These are phyloP conservation scores for Colletotrichum karsti DNA, from an alignment of 2,329 filamentous ascomycete species.

Conservation along the genomic window DNA sequence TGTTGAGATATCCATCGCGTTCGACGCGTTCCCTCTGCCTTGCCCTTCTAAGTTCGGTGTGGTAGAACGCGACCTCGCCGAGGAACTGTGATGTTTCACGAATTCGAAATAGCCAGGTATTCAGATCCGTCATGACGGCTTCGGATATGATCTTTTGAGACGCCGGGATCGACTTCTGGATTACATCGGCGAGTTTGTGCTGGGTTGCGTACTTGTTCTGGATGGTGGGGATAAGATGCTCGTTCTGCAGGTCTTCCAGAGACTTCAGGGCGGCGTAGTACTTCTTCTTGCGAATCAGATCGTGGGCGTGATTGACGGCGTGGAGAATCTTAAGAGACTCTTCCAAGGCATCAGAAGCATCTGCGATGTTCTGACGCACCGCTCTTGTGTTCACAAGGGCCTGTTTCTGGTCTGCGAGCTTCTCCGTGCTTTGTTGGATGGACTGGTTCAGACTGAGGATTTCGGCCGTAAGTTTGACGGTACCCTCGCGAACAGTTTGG, in stretches of 20 bases:
- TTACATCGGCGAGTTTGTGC: slow-evolving; percentile 93
- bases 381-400: slow-evolving; percentile 90
- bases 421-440: slow-evolving; percentile 94
- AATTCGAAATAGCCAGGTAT: slow-evolving; percentile 95
- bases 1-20: slow-evolving; percentile 75
- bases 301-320: slow-evolving; percentile 93
- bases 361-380: slow-evolving; percentile 94
- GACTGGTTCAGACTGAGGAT: slow-evolving; percentile 93
- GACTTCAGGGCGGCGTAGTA: slow-evolving; percentile 96
- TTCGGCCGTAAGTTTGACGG: slow-evolving; percentile 86
- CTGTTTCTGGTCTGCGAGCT: slow-evolving; percentile 93
- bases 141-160: slow-evolving; percentile 95
- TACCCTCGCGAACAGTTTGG: slow-evolving; percentile 90
- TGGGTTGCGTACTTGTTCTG: slow-evolving; percentile 90
- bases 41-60: slow-evolving; percentile 86
- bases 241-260: slow-evolving; percentile 94
- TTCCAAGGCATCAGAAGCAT: slow-evolving; percentile 86
- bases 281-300: slow-evolving; percentile 89
- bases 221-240: slow-evolving; percentile 79
- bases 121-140: slow-evolving; percentile 95
- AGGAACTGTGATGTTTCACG: slow-evolving; percentile 96
- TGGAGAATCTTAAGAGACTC: slow-evolving; percentile 93
- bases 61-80: slow-evolving; percentile 95
- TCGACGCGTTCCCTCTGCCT: slow-evolving; percentile 86
- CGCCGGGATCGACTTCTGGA: slow-evolving; percentile 92